Evolutionary conservation across 768 basidiomycete species (phyloP).

Genomic region (Sutorius australiensis): DNA sequence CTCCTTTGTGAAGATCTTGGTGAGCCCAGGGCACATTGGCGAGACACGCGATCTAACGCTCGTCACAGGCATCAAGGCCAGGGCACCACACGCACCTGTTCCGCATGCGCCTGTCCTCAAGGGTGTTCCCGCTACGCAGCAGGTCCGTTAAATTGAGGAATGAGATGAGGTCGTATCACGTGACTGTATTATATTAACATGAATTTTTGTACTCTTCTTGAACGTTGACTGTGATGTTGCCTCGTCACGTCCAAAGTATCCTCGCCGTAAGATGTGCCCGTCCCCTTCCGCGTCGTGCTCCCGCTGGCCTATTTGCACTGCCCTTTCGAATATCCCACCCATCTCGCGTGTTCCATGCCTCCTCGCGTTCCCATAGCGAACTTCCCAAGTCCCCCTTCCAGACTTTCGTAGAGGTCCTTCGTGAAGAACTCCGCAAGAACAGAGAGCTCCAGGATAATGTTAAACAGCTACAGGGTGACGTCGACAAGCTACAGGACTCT

Average conservation of each 20-base stretch:
- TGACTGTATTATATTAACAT: slow-evolving; percentile 1
- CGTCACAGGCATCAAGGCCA: slow-evolving; percentile 54
- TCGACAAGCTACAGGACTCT: slow-evolving; percentile 94
- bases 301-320: slow-evolving; percentile 15
- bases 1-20: slow-evolving; percentile 63
- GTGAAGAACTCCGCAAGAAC: slow-evolving; percentile 91
- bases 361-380: slow-evolving; percentile 58
- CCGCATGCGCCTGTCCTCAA: slow-evolving; percentile 61
- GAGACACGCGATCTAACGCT: background rate
- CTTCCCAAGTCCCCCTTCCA: slow-evolving; percentile 89
- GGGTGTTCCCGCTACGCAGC: slow-evolving; percentile 48
- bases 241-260: slow-evolving; percentile 44
- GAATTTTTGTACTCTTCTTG: slow-evolving; percentile 7
- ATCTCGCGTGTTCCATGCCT: slow-evolving; percentile 56
- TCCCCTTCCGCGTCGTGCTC: slow-evolving; percentile 12
- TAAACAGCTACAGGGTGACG: slow-evolving; percentile 95
- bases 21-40: slow-evolving; percentile 23
- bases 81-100: slow-evolving; percentile 60
- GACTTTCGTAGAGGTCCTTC: slow-evolving; percentile 92
- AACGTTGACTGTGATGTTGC: slow-evolving; percentile 36
- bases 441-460: slow-evolving; percentile 94
- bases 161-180: background rate
- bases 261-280: slow-evolving; percentile 30
- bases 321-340: slow-evolving; percentile 31
- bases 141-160: slow-evolving; percentile 1